Evolutionary conservation across 331 rosid genomes (phyloP).

Genomic region (Dryas integrifolia): DNA sequence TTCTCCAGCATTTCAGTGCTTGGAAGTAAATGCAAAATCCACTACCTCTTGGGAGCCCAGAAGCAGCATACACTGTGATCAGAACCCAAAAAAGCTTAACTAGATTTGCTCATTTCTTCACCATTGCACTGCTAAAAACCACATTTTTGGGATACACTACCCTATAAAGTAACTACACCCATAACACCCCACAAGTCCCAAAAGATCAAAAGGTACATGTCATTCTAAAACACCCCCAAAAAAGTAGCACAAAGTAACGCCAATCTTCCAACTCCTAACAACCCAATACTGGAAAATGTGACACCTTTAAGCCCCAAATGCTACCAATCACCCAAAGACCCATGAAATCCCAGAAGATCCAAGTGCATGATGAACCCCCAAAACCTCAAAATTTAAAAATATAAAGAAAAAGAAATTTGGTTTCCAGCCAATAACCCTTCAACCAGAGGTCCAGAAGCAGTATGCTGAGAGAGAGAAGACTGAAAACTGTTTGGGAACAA

Average conservation of each 20-base stretch:
- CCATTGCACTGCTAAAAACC: slow-evolving; percentile 5
- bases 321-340: background rate
- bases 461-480: background rate
- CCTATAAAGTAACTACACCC: background rate
- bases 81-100: background rate
- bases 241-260: slow-evolving; percentile 1
- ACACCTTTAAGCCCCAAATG: slow-evolving; percentile 7
- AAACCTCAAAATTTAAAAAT: background rate
- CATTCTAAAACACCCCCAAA: background rate
- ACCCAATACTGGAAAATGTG: slow-evolving; percentile 19
- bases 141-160: background rate
- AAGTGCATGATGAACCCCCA: background rate
- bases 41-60: background rate
- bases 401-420: background rate
- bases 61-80: slow-evolving; percentile 19
- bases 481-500: slow-evolving; percentile 26
- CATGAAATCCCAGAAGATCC: slow-evolving; percentile 12
- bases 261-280: background rate
- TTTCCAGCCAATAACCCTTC: slow-evolving; percentile 36
- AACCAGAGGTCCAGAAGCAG: slow-evolving; percentile 4
- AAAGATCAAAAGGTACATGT: background rate
- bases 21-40: background rate
- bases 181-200: background rate
- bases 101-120: background rate
- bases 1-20: slow-evolving; percentile 12